Evolutionary conservation across 2,329 filamentous ascomycete species (phyloP), one percentile per base, ranked within the genome.

Genomic region (Diaporthe batatas): DNA sequence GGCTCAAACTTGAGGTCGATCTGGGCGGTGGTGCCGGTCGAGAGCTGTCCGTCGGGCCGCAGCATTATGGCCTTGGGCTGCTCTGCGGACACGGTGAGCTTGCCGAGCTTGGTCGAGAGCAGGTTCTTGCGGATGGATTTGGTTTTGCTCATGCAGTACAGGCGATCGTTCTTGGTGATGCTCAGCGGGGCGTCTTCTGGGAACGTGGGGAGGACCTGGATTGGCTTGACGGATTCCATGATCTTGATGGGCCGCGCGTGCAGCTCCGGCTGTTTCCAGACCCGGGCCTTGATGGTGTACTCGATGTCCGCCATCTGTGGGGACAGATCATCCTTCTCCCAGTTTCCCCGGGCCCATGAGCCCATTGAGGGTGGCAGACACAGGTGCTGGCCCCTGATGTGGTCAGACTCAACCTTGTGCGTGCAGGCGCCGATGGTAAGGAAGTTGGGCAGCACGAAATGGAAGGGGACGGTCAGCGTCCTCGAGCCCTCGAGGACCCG

Each of bases 391-490:
- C 88, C 87, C 69, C 84, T 83, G 39, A 90, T 82, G 59, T 81
- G 81, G n/a, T 82, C 80, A 53, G 82, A 82, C 53, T 82, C 80
- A 70, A 85, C 83, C 36, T 79, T 76, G 81, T 90, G 88, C 76
- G 82, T 86, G 82, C 89, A 91, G 23, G 88, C 87, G 73, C 84
- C 85, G 65, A 90, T 82, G 23, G 88, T 90, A 73, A 91, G 85
- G 70, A 89, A 85, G 75, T 83, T 82, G n/a, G 89, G 89, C 21
- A 91, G 84, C 72, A 90, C 85, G 75, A 91, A 91, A 81, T 88
- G 81, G 81, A 91, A 89, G n/a, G 88, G 88, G 32, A 91, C 79
- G 18, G 77, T 83, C 79, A 89, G 88, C 34, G 82, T 83, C 75
- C 79, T 79, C 2, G 84, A 86, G n/a, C 84, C 82, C 78, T 86